Percentiles rank a stretch among this genome's conserved stretches.
phyloP scores from a whole-genome alignment of 2,329 filamentous ascomycete species.

The Oidium heveae region DNA sequence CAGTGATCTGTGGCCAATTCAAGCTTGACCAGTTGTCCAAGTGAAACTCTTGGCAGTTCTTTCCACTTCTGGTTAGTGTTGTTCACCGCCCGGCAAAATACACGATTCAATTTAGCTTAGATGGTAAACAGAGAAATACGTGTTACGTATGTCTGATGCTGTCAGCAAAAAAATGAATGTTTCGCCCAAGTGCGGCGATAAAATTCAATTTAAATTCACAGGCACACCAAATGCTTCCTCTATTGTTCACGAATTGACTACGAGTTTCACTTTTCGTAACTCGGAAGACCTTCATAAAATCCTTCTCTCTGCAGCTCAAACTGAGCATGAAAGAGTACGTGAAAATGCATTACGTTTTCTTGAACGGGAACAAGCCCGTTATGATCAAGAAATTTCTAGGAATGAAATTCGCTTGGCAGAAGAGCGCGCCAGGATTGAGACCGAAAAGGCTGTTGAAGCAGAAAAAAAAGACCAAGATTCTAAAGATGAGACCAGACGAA shows the following conservation, averaged over 20 bases:
- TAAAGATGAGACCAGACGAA: conserved; percentile 15
- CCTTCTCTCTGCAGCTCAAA: conserved; percentile 38
- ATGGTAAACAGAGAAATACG: no score
- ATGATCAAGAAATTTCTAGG: conserved; percentile 13
- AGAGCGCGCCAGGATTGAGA: conserved; percentile 11
- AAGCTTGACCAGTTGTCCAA: neutral
- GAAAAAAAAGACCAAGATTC: conserved; percentile 15
- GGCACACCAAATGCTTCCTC: neutral
- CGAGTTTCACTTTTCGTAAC: conserved; percentile 2
- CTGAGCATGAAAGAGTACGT: conserved; percentile 39
- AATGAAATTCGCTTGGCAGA: conserved; percentile 4
- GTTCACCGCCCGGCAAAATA: neutral
- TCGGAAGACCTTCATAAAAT: conserved; percentile 15
- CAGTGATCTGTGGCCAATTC: no score
- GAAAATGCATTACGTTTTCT: conserved; percentile 16
- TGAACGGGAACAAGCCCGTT: conserved; percentile 8
- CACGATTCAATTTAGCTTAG: neutral
- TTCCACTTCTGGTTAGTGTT: neutral
- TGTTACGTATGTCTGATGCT: neutral
- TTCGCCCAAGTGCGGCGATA: no score
- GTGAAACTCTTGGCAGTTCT: neutral
- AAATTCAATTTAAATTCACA: no score
- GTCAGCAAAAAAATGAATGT: neutral
- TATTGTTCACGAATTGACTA: neutral
- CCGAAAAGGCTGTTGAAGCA: conserved; percentile 24